Evolutionary conservation across 768 basidiomycete genomes (phyloP).

Genomic region (Pisolithus sp.): DNA sequence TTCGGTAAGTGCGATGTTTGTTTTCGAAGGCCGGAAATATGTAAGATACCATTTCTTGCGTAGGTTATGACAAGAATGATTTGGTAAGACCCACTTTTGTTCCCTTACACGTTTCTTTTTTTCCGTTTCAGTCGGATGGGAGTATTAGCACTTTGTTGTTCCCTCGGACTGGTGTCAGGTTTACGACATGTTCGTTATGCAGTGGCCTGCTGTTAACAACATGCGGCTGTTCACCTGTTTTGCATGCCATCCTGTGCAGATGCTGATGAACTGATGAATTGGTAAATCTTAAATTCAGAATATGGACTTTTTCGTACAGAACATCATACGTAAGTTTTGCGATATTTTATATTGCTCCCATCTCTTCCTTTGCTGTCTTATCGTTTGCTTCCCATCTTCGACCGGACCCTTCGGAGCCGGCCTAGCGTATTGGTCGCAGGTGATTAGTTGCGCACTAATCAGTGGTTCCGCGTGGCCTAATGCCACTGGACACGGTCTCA

Average conservation of each 20-base stretch:
- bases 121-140: neutral
- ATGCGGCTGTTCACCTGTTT: neutral
- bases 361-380: neutral
- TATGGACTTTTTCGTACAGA: conserved; percentile 65
- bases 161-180: conserved; percentile 1
- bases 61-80: conserved; percentile 68
- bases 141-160: neutral
- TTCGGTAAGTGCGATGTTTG: conserved; percentile 29
- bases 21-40: neutral
- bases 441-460: neutral
- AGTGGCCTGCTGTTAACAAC: neutral
- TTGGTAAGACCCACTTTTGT: conserved; percentile 34
- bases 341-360: too few species aligned
- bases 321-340: conserved; percentile 50
- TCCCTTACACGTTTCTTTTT: neutral
- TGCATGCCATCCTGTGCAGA: neutral
- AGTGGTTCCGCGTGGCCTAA: neutral
- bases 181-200: neutral
- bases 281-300: conserved; percentile 31
- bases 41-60: neutral
- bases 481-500: neutral
- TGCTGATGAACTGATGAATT: neutral
- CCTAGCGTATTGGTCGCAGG: neutral
- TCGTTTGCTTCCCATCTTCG: neutral
- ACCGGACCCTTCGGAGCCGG: neutral